Base-by-base conservation (phyloP, 164 flowering plant species). In the Vitis rupestris region DNA sequence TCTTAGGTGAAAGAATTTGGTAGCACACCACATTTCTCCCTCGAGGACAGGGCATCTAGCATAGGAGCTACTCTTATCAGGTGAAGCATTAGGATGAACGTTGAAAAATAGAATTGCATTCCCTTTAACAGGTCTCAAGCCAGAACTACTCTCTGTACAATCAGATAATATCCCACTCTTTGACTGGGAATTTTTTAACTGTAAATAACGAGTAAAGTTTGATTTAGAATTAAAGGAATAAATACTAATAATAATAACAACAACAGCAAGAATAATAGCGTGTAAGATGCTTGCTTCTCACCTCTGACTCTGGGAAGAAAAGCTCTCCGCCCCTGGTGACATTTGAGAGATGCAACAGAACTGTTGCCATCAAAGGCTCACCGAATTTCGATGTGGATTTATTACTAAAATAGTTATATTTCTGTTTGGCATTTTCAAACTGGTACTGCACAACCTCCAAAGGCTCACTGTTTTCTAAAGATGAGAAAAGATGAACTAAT, bases 11-110 rank as follows among this genome's bases (percentile, higher is more conserved):
- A 89, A 83, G 63, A 75, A 64, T 79, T 95, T 95, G 19, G 83
- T 84, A 62, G 93, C 98, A 13, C 66, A 83, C 97, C 96, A 91
- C 85, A 85, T 83, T 66, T 90, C 97, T 37, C 97, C 97, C 50
- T 87, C 79, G 30, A 80, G 75, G 12, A 95, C 82, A 14, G 97
- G 93, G 81, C 93, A 88, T 71, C 92, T 80, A 3, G 80, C 81
- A 72, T 90, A 92, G 37, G 68, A 67, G 79, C 99, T 91, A 23
- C 76, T 81, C 50, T 59, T 60, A 64, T 95, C 99, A n/a, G 83
- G 82, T 50, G 86, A 60, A 11, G 90, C 79, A 74, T 86, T 83
- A 6, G 72, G 90, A 19, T 83, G 88, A 54, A 75, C 66, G 75
- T 70, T 79, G 86, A 95, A 95, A 72, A 91, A 83, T 61, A 93